Conservation (phyloP, 148 eudicot genomes). For the Fagopyrum esculentum region DNA sequence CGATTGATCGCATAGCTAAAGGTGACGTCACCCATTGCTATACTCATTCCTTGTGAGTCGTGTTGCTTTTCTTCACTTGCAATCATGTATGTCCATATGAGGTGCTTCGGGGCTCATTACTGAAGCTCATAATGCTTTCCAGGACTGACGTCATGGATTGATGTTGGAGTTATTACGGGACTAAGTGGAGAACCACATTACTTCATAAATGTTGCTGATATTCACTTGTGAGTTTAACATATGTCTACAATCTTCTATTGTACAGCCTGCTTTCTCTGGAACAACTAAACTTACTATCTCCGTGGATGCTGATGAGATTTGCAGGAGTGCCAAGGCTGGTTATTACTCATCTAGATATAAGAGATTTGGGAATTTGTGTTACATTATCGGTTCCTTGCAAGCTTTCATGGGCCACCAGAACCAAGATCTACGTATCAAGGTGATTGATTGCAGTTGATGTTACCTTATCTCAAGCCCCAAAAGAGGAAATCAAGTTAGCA, state of each 20-base stretch:
- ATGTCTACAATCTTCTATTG: neutral
- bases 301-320: slow-evolving; percentile 18
- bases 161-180: slow-evolving; percentile 63
- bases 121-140: slow-evolving; percentile 26
- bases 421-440: slow-evolving; percentile 77
- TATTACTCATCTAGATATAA: slow-evolving; percentile 90
- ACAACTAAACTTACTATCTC: slow-evolving; percentile 6
- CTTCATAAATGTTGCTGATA: slow-evolving; percentile 89
- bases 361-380: slow-evolving; percentile 83
- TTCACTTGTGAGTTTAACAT: slow-evolving; percentile 73
- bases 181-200: slow-evolving; percentile 61
- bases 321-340: slow-evolving; percentile 99
- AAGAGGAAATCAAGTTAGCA: neutral
- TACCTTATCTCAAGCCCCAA: neutral
- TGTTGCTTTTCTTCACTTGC: neutral
- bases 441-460: slow-evolving; percentile 13
- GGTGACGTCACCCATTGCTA: slow-evolving; percentile 36
- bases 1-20: slow-evolving; percentile 85
- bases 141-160: slow-evolving; percentile 72
- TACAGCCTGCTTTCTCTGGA: neutral
- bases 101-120: slow-evolving; percentile 5
- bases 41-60: slow-evolving; percentile 10
- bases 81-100: neutral
- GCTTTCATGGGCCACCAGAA: slow-evolving; percentile 85
- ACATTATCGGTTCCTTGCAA: slow-evolving; percentile 93